Conservation (phyloP, 495 filamentous ascomycete genomes). For the Aspergillus bertholletiae region DNA sequence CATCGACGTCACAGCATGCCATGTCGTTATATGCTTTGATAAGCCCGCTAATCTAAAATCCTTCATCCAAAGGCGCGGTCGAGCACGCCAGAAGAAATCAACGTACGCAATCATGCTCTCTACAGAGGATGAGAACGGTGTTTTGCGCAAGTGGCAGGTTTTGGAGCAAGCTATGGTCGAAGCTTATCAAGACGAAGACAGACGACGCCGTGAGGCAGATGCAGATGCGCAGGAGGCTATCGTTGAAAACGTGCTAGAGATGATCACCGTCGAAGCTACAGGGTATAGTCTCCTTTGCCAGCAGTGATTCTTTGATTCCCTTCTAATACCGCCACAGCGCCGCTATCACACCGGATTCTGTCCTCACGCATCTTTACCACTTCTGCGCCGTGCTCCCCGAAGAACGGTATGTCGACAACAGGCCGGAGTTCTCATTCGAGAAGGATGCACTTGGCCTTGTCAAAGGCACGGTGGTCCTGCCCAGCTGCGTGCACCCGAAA, state of each 20-base stretch:
- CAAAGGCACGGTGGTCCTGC: constrained; percentile 57
- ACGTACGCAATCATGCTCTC: constrained; percentile 65
- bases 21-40: constrained; percentile 84
- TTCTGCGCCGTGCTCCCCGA: constrained; percentile 67
- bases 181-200: constrained; percentile 67
- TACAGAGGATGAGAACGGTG: constrained; percentile 28
- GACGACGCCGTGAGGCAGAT: constrained; percentile 43
- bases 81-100: constrained; percentile 71
- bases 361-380: constrained; percentile 72
- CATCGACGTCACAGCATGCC: constrained; percentile 82
- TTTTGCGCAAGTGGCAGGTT: constrained; percentile 50
- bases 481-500: constrained; percentile 60
- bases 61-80: constrained; percentile 83
- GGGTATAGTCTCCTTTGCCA: constrained; percentile 32
- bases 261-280: constrained; percentile 50
- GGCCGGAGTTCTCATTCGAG: constrained; percentile 47
- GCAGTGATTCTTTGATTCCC: not conserved
- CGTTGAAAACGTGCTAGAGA: constrained; percentile 40
- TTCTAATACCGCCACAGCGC: constrained; percentile 57
- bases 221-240: constrained; percentile 46
- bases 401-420: constrained; percentile 50
- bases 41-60: constrained; percentile 72
- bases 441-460: constrained; percentile 13
- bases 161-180: constrained; percentile 73
- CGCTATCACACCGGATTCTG: constrained; percentile 66